Evolutionary conservation across 805 yeast species (phyloP), one percentile per base, ranked within the genome.

Genomic region (Candida sanyiensis): DNA sequence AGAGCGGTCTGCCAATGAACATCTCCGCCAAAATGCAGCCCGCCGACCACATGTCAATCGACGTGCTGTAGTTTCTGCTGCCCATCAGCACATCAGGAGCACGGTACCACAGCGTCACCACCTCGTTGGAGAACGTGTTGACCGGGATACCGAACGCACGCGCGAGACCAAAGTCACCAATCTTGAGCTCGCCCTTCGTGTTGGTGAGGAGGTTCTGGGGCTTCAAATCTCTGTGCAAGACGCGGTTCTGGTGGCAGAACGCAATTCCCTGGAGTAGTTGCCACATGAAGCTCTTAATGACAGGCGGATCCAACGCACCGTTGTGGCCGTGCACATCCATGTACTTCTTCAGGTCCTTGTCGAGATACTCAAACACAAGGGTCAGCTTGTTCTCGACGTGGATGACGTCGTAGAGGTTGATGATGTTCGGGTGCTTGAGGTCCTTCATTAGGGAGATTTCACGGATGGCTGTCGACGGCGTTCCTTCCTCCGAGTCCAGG

Each of bases 81-180:
- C 98, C 98, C 56, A 93, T 71, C 37, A 93, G 67, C 22, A 93
- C 97, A 58, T 90, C 98, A 0, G 98, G 98, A 0, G 97, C 96
- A 48, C 98, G 75, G 63, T 90, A 90, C 98, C 98, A 93, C 47
- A 93, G 67, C 0, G 98, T 93, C 32, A 93, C 98, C 38, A 93
- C 97, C 61, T 93, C 98, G 62, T 90, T 93, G 16, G 96, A 86
- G 57, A 89, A 93, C 0, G 98, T 93, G 64, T 94, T 88, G 46
- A 93, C 90, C 2, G 98, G 98, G 38, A 93, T 94, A 13, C 98
- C 98, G 64, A 86, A 93, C 5, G 98, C 98, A 47, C 98, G 71
- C 0, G 97, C 97, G 42, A 93, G 72, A 26, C 98, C 98, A 59
- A 93, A 93, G 67, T 93, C 98, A 27, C 96, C 98, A 46, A 93